phyloP scores from a whole-genome alignment of 345 rosid genomes.

The Draba incana region DNA sequence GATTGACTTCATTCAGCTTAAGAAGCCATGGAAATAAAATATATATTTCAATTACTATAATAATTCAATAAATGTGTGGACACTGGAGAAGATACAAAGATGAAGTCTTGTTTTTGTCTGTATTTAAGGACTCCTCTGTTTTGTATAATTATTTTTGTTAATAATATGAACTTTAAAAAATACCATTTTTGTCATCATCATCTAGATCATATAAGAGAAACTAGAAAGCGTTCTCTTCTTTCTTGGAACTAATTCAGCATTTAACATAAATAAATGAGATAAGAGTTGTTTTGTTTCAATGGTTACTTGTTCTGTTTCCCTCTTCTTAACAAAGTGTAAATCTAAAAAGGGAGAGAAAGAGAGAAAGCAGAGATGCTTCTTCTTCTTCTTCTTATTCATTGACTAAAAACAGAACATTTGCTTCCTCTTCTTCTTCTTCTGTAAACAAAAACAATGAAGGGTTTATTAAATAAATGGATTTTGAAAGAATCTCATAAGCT shows the following conservation, averaged over 20 bases:
- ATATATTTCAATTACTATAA: background rate
- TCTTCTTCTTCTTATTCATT: conserved; percentile 60
- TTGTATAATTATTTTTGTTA: background rate
- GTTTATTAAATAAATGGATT: background rate
- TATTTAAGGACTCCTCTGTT: conserved; percentile 11
- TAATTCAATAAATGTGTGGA: background rate
- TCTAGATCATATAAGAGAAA: background rate
- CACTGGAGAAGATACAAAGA: conserved; percentile 15
- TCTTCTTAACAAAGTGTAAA: conserved; percentile 27
- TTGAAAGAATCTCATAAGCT: background rate
- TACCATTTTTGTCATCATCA: background rate
- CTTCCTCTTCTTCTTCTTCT: conserved; percentile 39
- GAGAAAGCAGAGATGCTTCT: conserved; percentile 24
- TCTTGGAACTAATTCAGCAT: conserved; percentile 25
- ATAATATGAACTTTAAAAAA: conserved; percentile 1
- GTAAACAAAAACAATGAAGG: conserved; percentile 23
- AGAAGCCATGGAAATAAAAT: background rate
- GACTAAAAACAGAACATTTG: conserved; percentile 38
- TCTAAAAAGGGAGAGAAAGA: conserved; percentile 6
- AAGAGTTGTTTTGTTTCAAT: conserved; percentile 16
- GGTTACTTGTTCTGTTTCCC: conserved; percentile 23
- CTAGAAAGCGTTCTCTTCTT: background rate
- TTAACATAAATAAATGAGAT: conserved; percentile 19
- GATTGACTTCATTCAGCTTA: conserved; percentile 6
- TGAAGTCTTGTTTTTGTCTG: conserved; percentile 16